Evolutionary conservation across 2,329 filamentous ascomycete species (phyloP).

Genomic region (Ceratocystis papillata): DNA sequence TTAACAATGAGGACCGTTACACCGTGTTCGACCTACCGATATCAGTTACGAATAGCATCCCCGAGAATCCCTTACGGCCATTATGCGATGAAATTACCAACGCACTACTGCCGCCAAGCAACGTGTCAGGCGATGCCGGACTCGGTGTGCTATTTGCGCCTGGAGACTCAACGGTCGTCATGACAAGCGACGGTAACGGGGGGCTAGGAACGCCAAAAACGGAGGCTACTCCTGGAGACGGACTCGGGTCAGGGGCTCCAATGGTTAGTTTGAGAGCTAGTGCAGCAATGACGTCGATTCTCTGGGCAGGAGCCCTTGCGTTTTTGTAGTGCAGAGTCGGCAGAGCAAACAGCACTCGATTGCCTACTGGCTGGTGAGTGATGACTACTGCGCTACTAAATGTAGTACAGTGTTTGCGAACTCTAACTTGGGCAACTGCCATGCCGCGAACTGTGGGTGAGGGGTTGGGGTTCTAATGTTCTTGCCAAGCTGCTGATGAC

Average conservation of each 20-base stretch:
- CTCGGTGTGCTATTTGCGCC: conserved; percentile 43
- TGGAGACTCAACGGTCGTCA: conserved; percentile 39
- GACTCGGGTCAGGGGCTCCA: conserved; percentile 30
- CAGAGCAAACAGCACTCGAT: not conserved
- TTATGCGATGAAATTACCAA: conserved; percentile 44
- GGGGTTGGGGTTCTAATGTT: not conserved
- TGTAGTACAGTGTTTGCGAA: not conserved
- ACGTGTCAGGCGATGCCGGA: conserved; percentile 32
- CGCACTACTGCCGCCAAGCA: conserved; percentile 38
- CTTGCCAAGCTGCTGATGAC: not conserved
- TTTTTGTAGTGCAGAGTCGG: conserved; percentile 12
- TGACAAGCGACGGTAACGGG: conserved; percentile 18
- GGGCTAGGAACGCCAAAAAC: conserved; percentile 29
- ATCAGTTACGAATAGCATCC: conserved; percentile 54
- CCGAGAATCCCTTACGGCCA: conserved; percentile 32
- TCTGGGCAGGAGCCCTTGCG: conserved; percentile 13
- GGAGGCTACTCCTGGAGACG: conserved; percentile 30
- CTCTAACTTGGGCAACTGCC: not conserved
- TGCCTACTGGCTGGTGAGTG: not conserved
- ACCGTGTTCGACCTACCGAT: conserved; percentile 63
- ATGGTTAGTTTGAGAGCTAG: conserved; percentile 28
- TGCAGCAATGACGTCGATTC: conserved; percentile 20
- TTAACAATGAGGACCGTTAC: conserved; percentile 54
- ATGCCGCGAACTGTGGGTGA: not conserved
- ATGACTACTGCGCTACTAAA: not conserved